Conservation (phyloP, 306 rosid genomes). For the Acacia melanoxylon region DNA sequence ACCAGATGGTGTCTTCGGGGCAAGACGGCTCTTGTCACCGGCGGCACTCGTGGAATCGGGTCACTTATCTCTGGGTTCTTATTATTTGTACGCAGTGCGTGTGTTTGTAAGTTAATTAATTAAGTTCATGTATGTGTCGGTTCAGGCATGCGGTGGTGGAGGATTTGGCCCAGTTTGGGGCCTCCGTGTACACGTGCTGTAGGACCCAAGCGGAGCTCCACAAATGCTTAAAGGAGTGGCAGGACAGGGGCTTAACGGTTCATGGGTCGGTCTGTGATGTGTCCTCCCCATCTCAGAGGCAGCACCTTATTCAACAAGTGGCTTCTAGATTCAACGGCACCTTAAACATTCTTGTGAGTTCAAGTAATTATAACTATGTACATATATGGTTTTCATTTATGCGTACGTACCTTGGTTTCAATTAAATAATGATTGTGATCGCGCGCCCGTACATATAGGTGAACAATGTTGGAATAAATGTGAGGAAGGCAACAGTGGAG, state of each 20-base stretch:
- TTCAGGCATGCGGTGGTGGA: conserved; percentile 78
- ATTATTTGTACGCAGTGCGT: no score
- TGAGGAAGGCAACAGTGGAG: conserved; percentile 75
- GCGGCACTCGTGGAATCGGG: not conserved
- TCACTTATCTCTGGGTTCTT: no score
- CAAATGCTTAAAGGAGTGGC: conserved; percentile 66
- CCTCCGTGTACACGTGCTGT: conserved; percentile 75
- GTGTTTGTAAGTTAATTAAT: no score
- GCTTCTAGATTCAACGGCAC: conserved; percentile 56
- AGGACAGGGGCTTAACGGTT: conserved; percentile 59
- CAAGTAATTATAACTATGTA: no score
- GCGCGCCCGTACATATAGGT: conserved; percentile 38
- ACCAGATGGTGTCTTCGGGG: not conserved
- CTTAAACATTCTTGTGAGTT: conserved; percentile 71
- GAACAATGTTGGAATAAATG: conserved; percentile 81
- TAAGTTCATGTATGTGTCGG: no score
- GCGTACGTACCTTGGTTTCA: no score
- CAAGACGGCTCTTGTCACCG: not conserved
- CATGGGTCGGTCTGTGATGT: conserved; percentile 76
- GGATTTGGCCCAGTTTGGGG: conserved; percentile 81
- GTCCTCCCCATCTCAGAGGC: conserved; percentile 58
- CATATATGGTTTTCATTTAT: no score
- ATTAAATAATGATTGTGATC: not conserved
- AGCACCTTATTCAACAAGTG: conserved; percentile 52
- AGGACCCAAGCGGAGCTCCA: conserved; percentile 67